Evolutionary conservation across 2,329 filamentous ascomycete species (phyloP).

Genomic region (Colletotrichum phormii): DNA sequence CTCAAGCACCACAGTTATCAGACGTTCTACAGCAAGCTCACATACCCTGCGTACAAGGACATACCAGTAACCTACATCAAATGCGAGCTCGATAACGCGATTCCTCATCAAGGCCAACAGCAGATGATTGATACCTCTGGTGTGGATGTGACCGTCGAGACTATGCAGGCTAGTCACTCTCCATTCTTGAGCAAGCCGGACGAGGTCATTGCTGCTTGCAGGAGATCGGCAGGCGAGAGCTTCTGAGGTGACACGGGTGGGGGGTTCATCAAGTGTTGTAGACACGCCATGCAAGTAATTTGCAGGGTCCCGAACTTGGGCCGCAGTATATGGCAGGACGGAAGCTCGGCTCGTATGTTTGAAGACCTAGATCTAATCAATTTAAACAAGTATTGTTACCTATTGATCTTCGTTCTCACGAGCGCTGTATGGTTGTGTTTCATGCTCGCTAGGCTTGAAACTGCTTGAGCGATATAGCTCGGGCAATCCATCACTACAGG

Average conservation of each 20-base stretch:
- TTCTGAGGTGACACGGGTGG: neutral
- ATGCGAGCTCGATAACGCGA: conserved; percentile 10
- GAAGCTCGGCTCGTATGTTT: neutral
- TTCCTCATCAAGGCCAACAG: conserved; percentile 2
- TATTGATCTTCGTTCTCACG: neutral
- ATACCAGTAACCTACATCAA: conserved; percentile 15
- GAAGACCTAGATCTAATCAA: neutral
- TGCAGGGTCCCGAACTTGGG: neutral
- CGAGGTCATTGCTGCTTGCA: neutral
- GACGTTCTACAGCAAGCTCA: conserved; percentile 13
- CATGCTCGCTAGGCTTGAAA: neutral
- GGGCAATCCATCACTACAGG: too few relatives aligned
- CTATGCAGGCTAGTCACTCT: conserved; percentile 2
- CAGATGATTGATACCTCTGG: conserved; percentile 7
- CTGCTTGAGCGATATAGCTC: neutral
- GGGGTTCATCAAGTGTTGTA: neutral
- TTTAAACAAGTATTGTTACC: neutral
- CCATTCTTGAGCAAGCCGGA: conserved; percentile 14
- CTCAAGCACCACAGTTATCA: neutral
- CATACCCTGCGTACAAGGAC: conserved; percentile 12
- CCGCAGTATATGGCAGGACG: neutral
- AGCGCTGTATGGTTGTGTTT: neutral
- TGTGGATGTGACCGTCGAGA: neutral
- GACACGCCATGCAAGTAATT: neutral
- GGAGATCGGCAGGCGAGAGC: conserved; percentile 7